These are phyloP conservation scores for Trametes maxima DNA, from an alignment of 768 basidiomycete genomes.

Conservation along the genomic window DNA sequence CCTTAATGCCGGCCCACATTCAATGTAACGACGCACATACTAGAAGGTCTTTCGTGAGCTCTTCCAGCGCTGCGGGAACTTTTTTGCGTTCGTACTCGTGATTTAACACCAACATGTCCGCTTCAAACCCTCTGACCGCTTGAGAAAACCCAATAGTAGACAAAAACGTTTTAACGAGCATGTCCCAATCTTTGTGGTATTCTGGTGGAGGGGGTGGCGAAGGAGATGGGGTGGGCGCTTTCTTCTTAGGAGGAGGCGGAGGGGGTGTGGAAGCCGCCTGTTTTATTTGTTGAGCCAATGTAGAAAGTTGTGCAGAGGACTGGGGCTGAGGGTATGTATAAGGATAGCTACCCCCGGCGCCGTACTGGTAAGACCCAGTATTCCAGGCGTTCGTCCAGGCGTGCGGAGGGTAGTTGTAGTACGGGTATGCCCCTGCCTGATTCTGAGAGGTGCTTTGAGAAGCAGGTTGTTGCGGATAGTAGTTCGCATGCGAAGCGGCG, in stretches of 20 bases:
- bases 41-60: conserved; percentile 51
- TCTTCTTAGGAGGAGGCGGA: background rate
- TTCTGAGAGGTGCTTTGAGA: background rate
- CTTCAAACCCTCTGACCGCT: conserved; percentile 61
- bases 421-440: conserved; percentile 12
- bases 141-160: conserved; percentile 56
- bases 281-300: background rate
- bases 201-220: conserved; percentile 42
- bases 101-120: conserved; percentile 75
- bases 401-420: conserved; percentile 29
- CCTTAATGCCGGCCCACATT: background rate
- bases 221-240: conserved; percentile 33
- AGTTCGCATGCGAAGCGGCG: conserved; percentile 1
- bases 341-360: conserved; percentile 12
- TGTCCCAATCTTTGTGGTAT: conserved; percentile 64
- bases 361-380: conserved; percentile 21
- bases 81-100: conserved; percentile 60
- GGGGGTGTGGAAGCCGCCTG: background rate
- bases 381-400: conserved; percentile 27
- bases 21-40: conserved; percentile 40
- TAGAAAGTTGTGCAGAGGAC: background rate
- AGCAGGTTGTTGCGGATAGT: conserved; percentile 1
- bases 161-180: conserved; percentile 56
- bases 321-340: conserved; percentile 13
- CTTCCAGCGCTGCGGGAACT: conserved; percentile 57